Evolutionary conservation across 2,329 filamentous ascomycete genomes (phyloP).

Genomic region (Pyrenochaeta sp.): DNA sequence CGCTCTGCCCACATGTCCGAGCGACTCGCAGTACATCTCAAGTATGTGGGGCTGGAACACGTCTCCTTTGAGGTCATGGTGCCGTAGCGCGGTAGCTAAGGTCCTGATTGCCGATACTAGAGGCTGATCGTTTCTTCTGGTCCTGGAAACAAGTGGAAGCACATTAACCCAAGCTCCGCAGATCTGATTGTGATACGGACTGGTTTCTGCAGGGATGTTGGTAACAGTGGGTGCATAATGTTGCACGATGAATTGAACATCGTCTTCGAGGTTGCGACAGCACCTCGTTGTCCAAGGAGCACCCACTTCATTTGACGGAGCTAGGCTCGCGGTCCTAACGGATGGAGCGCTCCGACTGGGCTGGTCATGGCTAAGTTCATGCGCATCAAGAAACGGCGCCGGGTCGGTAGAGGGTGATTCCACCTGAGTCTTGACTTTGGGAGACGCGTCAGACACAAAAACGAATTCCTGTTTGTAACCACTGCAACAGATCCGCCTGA

Average conservation of each 20-base stretch:
- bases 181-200: slow-evolving; percentile 11
- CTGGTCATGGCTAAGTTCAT: not conserved
- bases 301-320: not conserved
- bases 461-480: slow-evolving; percentile 8
- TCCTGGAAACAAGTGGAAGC: slow-evolving; percentile 4
- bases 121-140: not conserved
- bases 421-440: not conserved
- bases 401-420: not conserved
- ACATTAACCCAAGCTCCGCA: slow-evolving; percentile 14
- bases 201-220: not conserved
- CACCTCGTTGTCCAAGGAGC: not conserved
- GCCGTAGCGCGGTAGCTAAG: not conserved
- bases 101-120: slow-evolving; percentile 1
- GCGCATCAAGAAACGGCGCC: not conserved
- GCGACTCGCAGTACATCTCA: slow-evolving; percentile 6
- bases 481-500: not conserved
- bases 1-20: slow-evolving; percentile 3
- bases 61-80: not conserved
- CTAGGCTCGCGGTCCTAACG: not conserved
- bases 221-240: slow-evolving; percentile 1
- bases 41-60: slow-evolving; percentile 1
- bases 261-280: not conserved
- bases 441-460: slow-evolving; percentile 3
- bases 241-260: slow-evolving; percentile 3
- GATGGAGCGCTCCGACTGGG: not conserved